A percentile compares a stretch with the other conserved stretches of the same genome.
These are phyloP conservation scores for Thamnidium elegans DNA, from an alignment of 192 early-diverging fungal species.

Conservation along the genomic window DNA sequence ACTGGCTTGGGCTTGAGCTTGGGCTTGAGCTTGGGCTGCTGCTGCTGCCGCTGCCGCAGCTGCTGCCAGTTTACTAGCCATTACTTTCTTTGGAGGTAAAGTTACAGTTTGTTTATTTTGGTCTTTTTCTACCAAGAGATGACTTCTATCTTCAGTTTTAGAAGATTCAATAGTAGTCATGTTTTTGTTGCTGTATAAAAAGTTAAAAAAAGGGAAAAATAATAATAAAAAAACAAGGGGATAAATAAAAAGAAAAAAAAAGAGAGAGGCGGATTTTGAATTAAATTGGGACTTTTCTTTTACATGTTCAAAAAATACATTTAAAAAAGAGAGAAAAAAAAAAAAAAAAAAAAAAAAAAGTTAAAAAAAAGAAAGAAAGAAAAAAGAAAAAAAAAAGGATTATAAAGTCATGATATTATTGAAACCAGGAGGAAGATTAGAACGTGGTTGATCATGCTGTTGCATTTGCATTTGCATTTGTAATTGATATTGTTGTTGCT, in stretches of 20 bases:
- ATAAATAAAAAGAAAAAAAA: no score
- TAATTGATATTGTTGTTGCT: conserved; percentile 5
- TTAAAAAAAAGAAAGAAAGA: no score
- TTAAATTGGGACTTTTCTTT: no score
- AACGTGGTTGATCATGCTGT: neutral
- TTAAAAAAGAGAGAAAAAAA: no score
- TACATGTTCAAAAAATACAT: no score
- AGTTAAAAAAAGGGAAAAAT: no score
- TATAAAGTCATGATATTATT: no score
- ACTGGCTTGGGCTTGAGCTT: neutral
- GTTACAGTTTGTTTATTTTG: conserved; percentile 13
- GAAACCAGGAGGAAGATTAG: no score
- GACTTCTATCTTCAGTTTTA: conserved; percentile 8
- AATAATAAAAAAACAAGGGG: no score
- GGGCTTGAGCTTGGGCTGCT: neutral
- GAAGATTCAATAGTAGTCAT: conserved; percentile 18
- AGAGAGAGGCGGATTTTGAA: no score
- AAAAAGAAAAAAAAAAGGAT: no score
- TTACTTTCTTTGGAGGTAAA: conserved; percentile 16
- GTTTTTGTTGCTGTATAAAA: neutral
- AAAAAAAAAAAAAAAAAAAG: no score
- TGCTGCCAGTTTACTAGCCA: conserved; percentile 19
- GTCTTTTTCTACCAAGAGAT: conserved; percentile 8
- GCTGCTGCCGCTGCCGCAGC: conserved; percentile 5
- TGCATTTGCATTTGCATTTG: conserved; percentile 18